Conservation (phyloP, 148 eudicot species). For the Selenicereus undatus region DNA sequence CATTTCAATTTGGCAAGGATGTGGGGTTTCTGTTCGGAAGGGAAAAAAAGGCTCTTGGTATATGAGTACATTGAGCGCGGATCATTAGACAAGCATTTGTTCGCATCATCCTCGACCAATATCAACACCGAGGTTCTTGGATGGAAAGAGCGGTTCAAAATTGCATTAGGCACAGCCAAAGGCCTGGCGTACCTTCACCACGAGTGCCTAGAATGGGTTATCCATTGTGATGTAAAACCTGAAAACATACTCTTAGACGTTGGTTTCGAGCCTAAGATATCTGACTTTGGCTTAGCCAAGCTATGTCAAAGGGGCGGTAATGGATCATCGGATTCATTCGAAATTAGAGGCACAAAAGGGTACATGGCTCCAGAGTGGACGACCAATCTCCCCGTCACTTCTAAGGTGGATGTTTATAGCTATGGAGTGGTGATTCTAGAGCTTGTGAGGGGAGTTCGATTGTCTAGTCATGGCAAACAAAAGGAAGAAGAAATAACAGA, state of each 20-base stretch:
- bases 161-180: conserved; percentile 30
- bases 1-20: neutral
- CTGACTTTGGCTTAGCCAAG: neutral
- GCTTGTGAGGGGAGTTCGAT: neutral
- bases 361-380: neutral
- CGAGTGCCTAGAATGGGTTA: conserved; percentile 11
- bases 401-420: neutral
- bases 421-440: neutral
- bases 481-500: neutral
- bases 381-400: neutral
- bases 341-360: neutral
- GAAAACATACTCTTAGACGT: neutral
- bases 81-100: neutral
- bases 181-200: conserved; percentile 17
- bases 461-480: neutral
- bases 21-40: conserved; percentile 3
- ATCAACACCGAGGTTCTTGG: neutral
- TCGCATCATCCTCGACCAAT: neutral
- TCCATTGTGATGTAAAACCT: neutral
- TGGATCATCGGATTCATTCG: neutral
- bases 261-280: neutral
- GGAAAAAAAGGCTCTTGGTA: neutral
- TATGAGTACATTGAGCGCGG: neutral
- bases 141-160: conserved; percentile 4
- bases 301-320: neutral